Evolutionary conservation across 352 stramenopile species (phyloP).

Genomic region (Phytophthora palmivora): DNA sequence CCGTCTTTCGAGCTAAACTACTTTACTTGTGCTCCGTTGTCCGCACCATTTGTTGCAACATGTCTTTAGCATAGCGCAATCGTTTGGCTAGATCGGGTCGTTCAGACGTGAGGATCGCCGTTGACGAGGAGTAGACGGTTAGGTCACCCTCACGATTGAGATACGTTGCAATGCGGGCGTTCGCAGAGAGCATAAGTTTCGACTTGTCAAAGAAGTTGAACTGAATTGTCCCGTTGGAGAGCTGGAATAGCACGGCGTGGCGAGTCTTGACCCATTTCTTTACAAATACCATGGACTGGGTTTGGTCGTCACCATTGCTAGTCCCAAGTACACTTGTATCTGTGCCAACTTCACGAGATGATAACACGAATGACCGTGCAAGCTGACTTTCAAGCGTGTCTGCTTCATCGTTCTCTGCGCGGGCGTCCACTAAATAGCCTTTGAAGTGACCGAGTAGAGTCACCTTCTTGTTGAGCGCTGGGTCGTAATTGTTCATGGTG

Average conservation of each 20-base stretch:
- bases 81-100: conserved; percentile 77
- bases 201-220: conserved; percentile 98
- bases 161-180: conserved; percentile 92
- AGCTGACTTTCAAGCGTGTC: conserved; percentile 55
- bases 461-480: conserved; percentile 97
- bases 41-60: conserved; percentile 94
- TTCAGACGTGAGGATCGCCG: conserved; percentile 65
- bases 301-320: conserved; percentile 11
- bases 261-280: conserved; percentile 99
- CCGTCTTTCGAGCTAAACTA: conserved; percentile 7
- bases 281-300: conserved; percentile 90
- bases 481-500: conserved; percentile 77
- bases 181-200: conserved; percentile 94
- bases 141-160: conserved; percentile 81
- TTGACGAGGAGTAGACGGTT: conserved; percentile 54
- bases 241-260: conserved; percentile 97
- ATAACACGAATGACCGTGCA: conserved; percentile 30
- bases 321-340: conserved; percentile 17
- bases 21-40: conserved; percentile 35
- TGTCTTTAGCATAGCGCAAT: conserved; percentile 95
- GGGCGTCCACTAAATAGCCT: conserved; percentile 95
- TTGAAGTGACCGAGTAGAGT: conserved; percentile 98
- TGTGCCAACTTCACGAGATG: conserved; percentile 32
- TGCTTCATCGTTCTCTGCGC: conserved; percentile 58
- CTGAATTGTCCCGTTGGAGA: conserved; percentile 96